phyloP scores from a whole-genome alignment of 192 early-diverging fungal genomes.

The Coemansia sp. region DNA sequence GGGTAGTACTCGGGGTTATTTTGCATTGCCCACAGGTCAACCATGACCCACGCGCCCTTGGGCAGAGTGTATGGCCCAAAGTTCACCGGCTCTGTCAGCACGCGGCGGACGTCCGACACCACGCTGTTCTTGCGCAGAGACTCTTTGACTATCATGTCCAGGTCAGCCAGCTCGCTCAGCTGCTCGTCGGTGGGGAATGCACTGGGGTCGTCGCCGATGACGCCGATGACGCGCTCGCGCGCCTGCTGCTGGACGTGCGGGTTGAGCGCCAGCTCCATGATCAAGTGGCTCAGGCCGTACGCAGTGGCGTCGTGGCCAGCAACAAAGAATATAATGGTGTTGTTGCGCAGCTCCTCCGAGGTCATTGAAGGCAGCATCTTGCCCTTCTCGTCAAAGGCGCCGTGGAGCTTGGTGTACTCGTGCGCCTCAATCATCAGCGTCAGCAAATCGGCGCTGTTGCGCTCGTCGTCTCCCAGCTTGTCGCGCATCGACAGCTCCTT shows the following conservation, averaged over 20 bases:
- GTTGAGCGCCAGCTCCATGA: constrained; percentile 54
- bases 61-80: constrained; percentile 54
- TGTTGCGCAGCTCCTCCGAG: constrained; percentile 49
- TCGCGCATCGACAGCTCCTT: constrained; percentile 14
- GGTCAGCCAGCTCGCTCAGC: constrained; percentile 43
- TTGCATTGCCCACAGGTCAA: constrained; percentile 59
- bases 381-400: constrained; percentile 43
- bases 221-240: constrained; percentile 38
- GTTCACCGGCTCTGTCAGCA: constrained; percentile 50
- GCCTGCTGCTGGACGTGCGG: constrained; percentile 44
- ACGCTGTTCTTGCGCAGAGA: constrained; percentile 46
- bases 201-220: constrained; percentile 47
- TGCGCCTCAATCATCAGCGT: constrained; percentile 59
- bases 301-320: constrained; percentile 59
- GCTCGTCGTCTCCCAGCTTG: constrained; percentile 24
- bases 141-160: constrained; percentile 56
- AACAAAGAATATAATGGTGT: constrained; percentile 56
- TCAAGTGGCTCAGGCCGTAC: constrained; percentile 30
- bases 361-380: constrained; percentile 47
- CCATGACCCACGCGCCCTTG: constrained; percentile 50
- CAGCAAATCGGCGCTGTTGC: constrained; percentile 48
- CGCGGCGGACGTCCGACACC: constrained; percentile 30
- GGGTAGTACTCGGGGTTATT: constrained; percentile 50
- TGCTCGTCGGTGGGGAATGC: constrained; percentile 56
- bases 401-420: constrained; percentile 39